These are phyloP conservation scores for Pseudocercospora eumusae DNA, from an alignment of 2,329 filamentous ascomycete genomes.

Conservation along the genomic window DNA sequence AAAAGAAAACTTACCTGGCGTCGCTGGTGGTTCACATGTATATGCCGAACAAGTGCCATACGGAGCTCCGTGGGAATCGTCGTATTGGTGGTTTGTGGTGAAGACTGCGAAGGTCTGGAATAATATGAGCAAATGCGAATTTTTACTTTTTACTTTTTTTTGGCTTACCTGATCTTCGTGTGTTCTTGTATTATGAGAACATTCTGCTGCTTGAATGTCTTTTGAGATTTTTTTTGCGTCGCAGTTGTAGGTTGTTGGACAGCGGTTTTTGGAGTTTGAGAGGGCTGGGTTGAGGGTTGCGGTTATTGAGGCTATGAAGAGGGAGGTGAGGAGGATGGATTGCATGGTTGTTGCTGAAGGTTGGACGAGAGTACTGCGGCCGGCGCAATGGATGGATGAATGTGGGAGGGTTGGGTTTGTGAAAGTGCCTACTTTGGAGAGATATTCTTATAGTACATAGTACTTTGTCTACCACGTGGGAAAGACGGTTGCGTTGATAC, in stretches of 20 bases:
- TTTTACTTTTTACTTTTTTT: too few relatives aligned
- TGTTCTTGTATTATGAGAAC: slow-evolving; percentile 46
- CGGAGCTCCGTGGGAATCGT: slow-evolving; percentile 42
- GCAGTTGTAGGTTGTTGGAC: slow-evolving; percentile 35
- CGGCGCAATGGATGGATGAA: not conserved
- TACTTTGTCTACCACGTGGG: not conserved
- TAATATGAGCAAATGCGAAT: not conserved
- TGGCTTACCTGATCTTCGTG: slow-evolving; percentile 30
- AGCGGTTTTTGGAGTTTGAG: slow-evolving; percentile 43
- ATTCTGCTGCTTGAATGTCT: slow-evolving; percentile 48
- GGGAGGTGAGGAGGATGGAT: not conserved
- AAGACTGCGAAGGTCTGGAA: slow-evolving; percentile 46
- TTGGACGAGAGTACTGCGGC: too few relatives aligned
- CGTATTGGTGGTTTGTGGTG: slow-evolving; percentile 51
- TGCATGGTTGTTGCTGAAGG: not conserved
- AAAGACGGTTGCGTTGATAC: not conserved
- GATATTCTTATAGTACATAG: not conserved
- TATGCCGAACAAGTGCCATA: slow-evolving; percentile 53
- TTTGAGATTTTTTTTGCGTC: slow-evolving; percentile 38
- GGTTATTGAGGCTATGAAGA: slow-evolving; percentile 33
- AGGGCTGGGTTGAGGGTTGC: slow-evolving; percentile 43
- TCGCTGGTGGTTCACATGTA: slow-evolving; percentile 43
- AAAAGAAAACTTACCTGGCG: slow-evolving; percentile 19
- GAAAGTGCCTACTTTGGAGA: not conserved
- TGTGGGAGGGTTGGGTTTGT: not conserved